phyloP scores from a whole-genome alignment of 805 yeast species.

The Candida manassasensis region DNA sequence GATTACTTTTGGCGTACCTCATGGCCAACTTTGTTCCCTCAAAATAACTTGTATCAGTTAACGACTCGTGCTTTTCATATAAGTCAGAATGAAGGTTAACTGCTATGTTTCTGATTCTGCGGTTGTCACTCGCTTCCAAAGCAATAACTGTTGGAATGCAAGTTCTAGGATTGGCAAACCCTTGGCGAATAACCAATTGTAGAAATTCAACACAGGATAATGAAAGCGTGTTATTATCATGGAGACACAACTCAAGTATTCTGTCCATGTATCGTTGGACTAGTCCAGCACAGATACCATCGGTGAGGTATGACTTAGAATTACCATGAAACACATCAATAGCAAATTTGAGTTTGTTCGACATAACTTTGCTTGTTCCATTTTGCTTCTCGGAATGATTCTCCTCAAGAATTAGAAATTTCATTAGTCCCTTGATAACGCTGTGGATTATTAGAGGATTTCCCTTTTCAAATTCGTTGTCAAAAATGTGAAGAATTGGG shows the following conservation, averaged over 20 bases:
- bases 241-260: constrained; percentile 47
- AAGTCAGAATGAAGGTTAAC: constrained; percentile 48
- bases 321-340: constrained; percentile 51
- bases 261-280: constrained; percentile 55
- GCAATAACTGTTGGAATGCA: constrained; percentile 71
- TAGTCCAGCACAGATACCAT: constrained; percentile 70
- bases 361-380: neutral
- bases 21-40: constrained; percentile 60
- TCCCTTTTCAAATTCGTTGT: constrained; percentile 38
- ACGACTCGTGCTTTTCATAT: constrained; percentile 63
- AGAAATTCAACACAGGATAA: constrained; percentile 51
- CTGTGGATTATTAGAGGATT: constrained; percentile 43
- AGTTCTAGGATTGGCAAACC: constrained; percentile 70
- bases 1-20: constrained; percentile 31
- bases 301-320: constrained; percentile 46
- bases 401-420: constrained; percentile 57
- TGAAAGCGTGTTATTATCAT: constrained; percentile 43
- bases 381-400: constrained; percentile 30
- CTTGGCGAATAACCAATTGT: constrained; percentile 53
- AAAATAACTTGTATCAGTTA: constrained; percentile 59
- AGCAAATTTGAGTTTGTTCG: constrained; percentile 35
- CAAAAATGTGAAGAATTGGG: constrained; percentile 48
- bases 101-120: constrained; percentile 44
- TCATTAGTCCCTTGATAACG: constrained; percentile 53
- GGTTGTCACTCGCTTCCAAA: constrained; percentile 50